Base-by-base conservation (phyloP, 163 green algal genomes). In the Botryococcus braunii region DNA sequence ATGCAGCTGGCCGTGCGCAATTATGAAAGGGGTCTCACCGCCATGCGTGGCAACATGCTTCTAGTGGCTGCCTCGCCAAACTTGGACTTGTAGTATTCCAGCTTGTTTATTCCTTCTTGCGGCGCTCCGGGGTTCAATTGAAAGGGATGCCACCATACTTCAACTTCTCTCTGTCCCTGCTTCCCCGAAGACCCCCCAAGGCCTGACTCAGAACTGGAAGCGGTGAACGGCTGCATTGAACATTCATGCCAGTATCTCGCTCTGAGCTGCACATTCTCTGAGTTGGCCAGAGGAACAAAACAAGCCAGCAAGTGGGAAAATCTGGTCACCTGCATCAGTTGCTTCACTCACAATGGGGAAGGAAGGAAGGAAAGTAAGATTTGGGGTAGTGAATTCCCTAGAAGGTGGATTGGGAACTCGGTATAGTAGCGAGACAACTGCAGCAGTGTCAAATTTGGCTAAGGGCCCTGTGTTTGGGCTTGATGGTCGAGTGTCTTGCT, bases 31-130 rank as follows among this genome's bases (percentile, higher is more conserved):
- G 27, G 47, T 34, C 63, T 13, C 36, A 75, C 70, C 43, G 41
- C 71, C 74, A 84, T 79, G 7, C 27, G 47, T 39, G 72, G 71
- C 0, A 82, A 32, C 41, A 84, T 81, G 47, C 61, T 39, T 27
- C 69, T 52, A 11, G 69, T 62, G n/a, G 72, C 31, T 9, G 64
- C 46, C 27, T 73, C 67, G 2, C 74, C 77, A 79, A 84, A 84
- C 46, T 84, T 84, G 5, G 76, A 43, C 11, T 79, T 77, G 74
- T 84, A 84, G 49, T 67, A 69, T 41, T 78, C 61, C 27, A 78
- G 47, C 72, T 84, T 84, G 66, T 79, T 74, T 2, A 78, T 46
- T 0, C 73, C 78, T 40, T 79, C 72, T 21, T 65, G n/a, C 5
- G 68, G 40, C 7, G 78, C 78, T 3, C 32, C 7, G 13, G 78